A percentile compares a stretch with the other conserved stretches of the same genome.
Conservation (phyloP, 371 early-diverging fungal species). For the Syncephalastrum contaminatum region DNA sequence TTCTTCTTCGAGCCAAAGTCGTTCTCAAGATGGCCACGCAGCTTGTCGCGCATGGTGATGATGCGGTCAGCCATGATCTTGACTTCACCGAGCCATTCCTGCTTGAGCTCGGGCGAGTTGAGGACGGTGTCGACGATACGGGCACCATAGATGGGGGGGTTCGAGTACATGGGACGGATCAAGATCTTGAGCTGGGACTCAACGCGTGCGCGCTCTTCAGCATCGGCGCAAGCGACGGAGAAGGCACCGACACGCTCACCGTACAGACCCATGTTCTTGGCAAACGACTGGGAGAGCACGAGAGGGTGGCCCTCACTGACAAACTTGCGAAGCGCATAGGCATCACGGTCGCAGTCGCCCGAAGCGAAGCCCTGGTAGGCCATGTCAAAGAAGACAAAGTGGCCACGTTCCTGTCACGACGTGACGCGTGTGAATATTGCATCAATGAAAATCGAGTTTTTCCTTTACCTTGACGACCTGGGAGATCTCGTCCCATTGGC, state of each 20-base stretch:
- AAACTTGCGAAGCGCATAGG: constrained; percentile 94
- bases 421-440: constrained; percentile 1
- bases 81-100: constrained; percentile 92
- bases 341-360: constrained; percentile 89
- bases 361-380: constrained; percentile 99
- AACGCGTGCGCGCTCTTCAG: constrained; percentile 83
- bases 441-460: background rate
- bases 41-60: constrained; percentile 87
- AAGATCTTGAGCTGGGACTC: constrained; percentile 95
- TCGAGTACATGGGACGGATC: constrained; percentile 97
- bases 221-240: constrained; percentile 77
- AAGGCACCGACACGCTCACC: constrained; percentile 98
- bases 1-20: constrained; percentile 74
- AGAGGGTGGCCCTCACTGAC: constrained; percentile 78
- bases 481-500: constrained; percentile 92
- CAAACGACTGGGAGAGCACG: constrained; percentile 93
- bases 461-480: constrained; percentile 67
- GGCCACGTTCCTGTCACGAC: constrained; percentile 61
- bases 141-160: constrained; percentile 95
- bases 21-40: constrained; percentile 79
- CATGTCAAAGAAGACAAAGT: constrained; percentile 97
- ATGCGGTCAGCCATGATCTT: constrained; percentile 98
- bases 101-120: constrained; percentile 69
- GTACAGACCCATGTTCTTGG: constrained; percentile 99
- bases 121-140: constrained; percentile 92